Evolutionary conservation across 2,329 filamentous ascomycete species (phyloP).

Genomic region (Colletotrichum truncatum): DNA sequence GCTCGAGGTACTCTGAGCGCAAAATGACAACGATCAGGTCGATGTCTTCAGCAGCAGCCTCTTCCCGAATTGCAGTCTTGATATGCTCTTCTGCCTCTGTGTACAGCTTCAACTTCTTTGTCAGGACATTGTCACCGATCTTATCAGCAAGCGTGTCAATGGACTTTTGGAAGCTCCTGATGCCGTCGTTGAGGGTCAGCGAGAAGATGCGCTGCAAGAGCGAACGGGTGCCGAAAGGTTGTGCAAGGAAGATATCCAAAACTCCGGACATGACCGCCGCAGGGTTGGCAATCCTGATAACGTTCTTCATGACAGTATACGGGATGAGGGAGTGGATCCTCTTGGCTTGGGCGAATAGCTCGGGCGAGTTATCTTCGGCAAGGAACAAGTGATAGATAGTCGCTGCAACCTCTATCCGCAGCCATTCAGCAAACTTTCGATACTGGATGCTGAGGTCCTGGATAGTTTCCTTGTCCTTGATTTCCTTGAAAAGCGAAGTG

Average conservation of each 20-base stretch:
- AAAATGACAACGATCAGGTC: slow-evolving; percentile 89
- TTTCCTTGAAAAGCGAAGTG: slow-evolving; percentile 91
- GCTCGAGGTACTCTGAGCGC: slow-evolving; percentile 78
- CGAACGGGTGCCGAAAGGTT: slow-evolving; percentile 90
- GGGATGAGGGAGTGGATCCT: slow-evolving; percentile 94
- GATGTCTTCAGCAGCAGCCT: slow-evolving; percentile 77
- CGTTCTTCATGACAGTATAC: slow-evolving; percentile 93
- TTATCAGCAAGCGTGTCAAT: slow-evolving; percentile 82
- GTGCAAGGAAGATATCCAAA: slow-evolving; percentile 93
- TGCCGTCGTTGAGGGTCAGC: slow-evolving; percentile 89
- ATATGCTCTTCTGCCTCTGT: slow-evolving; percentile 77
- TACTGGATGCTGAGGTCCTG: slow-evolving; percentile 92
- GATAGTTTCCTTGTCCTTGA: slow-evolving; percentile 88
- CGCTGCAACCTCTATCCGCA: slow-evolving; percentile 95
- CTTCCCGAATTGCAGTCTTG: slow-evolving; percentile 77
- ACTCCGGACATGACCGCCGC: slow-evolving; percentile 97
- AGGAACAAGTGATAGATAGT: slow-evolving; percentile 98
- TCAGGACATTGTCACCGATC: slow-evolving; percentile 83
- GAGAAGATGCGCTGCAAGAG: slow-evolving; percentile 95
- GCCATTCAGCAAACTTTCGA: slow-evolving; percentile 97
- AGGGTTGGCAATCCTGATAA: slow-evolving; percentile 95
- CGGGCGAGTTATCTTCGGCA: slow-evolving; percentile 96
- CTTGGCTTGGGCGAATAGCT: slow-evolving; percentile 93
- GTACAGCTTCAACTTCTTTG: slow-evolving; percentile 84
- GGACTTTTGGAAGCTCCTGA: slow-evolving; percentile 83